Evolutionary conservation across 23 red algal species (phyloP), one percentile per base, ranked within the genome.

Genomic region (Porphyridium purpureum): DNA sequence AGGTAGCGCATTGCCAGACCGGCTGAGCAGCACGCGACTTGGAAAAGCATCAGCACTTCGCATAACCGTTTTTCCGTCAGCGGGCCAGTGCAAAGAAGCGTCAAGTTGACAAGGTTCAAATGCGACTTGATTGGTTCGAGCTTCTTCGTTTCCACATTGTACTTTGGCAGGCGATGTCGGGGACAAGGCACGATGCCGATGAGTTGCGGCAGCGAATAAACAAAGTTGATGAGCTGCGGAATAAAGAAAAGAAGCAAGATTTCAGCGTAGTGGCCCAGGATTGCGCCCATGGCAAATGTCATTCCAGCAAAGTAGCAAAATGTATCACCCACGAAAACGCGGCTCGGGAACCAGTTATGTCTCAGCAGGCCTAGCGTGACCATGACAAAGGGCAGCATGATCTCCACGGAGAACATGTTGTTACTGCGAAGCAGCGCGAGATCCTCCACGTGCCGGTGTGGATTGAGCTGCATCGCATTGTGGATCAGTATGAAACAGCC

Each of bases 221-320:
- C 46, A 54, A 98, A 98, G 59, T 98, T 98, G 74, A 98, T 46
- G 4, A 98, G 63, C 67, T 98, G 90, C 25, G 90, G 90, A 21
- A 98, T 69, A 52, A 98, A 98, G 35, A 98, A 71, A 26, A 98
- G 48, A 8, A 98, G 62, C 60, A 98, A 32, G 9, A 76, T 98
- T 41, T 78, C 60, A 5, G 64, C 63, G 64, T 77, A 98, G 61
- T 98, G 90, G 26, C 80, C 90, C 0, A 98, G 70, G 50, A 98
- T 98, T 7, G 70, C 62, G 7, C 72, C 79, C 90, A 98, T 98
- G 17, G 90, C 79, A 55, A 98, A 98, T 8, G 65, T 85, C 90
- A 98, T 98, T 48, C 90, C 90, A 3, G 79, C 80, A 64, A 98
- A 98, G 62, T 98, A 98, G 50, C 90, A 98, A 66, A 84, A 98